These are phyloP conservation scores for Hypoxylon sp. DNA, from an alignment of 2,329 filamentous ascomycete species.

Conservation along the genomic window DNA sequence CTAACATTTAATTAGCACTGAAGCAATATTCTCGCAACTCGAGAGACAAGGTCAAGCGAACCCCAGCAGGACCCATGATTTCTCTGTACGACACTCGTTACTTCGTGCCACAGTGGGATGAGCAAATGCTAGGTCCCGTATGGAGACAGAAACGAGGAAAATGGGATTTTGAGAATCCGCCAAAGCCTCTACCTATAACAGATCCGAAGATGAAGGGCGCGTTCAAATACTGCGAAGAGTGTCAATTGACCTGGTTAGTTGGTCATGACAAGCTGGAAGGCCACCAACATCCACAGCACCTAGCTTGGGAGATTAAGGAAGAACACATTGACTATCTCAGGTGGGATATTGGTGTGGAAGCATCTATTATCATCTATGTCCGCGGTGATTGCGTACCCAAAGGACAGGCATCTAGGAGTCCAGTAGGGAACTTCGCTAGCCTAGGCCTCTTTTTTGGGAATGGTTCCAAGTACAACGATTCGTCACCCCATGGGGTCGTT, in stretches of 20 bases:
- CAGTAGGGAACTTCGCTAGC: background rate
- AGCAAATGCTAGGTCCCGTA: slow-evolving; percentile 26
- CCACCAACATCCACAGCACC: slow-evolving; percentile 20
- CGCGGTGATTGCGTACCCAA: slow-evolving; percentile 1
- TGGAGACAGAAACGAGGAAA: slow-evolving; percentile 31
- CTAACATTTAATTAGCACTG: slow-evolving; percentile 9
- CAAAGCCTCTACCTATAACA: slow-evolving; percentile 22
- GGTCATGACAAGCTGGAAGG: slow-evolving; percentile 20
- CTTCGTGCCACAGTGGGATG: slow-evolving; percentile 36
- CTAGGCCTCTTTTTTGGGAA: slow-evolving; percentile 12
- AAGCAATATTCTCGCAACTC: slow-evolving; percentile 25
- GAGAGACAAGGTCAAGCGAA: slow-evolving; percentile 24
- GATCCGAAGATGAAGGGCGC: slow-evolving; percentile 29
- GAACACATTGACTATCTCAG: background rate
- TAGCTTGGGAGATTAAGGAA: slow-evolving; percentile 1
- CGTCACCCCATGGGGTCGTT: background rate
- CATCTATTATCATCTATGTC: slow-evolving; percentile 10
- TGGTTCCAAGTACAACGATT: slow-evolving; percentile 10
- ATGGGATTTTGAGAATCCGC: slow-evolving; percentile 35
- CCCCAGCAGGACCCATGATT: slow-evolving; percentile 26
- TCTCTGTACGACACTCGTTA: slow-evolving; percentile 26
- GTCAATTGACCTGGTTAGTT: slow-evolving; percentile 35
- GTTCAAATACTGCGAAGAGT: slow-evolving; percentile 36
- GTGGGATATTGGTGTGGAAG: background rate
- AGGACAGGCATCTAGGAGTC: slow-evolving; percentile 1